Base-by-base conservation (phyloP, 2,329 filamentous ascomycete genomes). In the Penicillium fuscoglaucum region DNA sequence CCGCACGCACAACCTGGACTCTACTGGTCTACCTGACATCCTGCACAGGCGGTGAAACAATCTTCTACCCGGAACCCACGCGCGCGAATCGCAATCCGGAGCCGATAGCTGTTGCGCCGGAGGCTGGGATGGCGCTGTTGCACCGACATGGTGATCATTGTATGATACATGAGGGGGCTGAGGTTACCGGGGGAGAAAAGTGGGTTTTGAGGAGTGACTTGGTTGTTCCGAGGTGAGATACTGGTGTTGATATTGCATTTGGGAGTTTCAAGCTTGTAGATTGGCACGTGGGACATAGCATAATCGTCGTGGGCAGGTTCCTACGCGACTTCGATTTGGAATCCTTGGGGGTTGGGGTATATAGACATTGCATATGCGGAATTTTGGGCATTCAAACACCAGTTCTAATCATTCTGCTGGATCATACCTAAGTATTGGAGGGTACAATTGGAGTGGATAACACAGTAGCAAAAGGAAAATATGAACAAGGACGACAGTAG, bases 71-170 rank as follows among this genome's bases (percentile, higher is more conserved):
- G 0, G 86, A 90, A 26, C 66, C 78, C 15, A 76, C 79, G 13
- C 73, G 81, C 3, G 71, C 80, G 19, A 73, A 57, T 68, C 77
- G 60, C 65, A 74, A 72, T 37, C 73, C 82, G 19, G 84, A 90
- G 66, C 90, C 89, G 19, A 84, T 96, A 51, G 82, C 86, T 1
- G 86, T 96, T 7, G 83, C 83, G 0, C 84, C 90, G 12, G 90
- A 96, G 72, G 88, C 88, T n/a, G 93, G 93, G 2, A 89, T 93
- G 83, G 84, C 91, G 35, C 80, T 97, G 29, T 79, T 97, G 60
- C 93, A 97, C 75, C 90, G 90, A 62, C 93, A 97, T 76, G 93
- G 93, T 0, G 85, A 91, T 64, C 89, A 93, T 62, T 97, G 93
- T 76, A 84, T 97, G 79, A 77, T 97, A 69, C 93, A 96, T 74